These are phyloP conservation scores for Zychaea mexicana DNA, from an alignment of 371 early-diverging fungal genomes.

Conservation along the genomic window DNA sequence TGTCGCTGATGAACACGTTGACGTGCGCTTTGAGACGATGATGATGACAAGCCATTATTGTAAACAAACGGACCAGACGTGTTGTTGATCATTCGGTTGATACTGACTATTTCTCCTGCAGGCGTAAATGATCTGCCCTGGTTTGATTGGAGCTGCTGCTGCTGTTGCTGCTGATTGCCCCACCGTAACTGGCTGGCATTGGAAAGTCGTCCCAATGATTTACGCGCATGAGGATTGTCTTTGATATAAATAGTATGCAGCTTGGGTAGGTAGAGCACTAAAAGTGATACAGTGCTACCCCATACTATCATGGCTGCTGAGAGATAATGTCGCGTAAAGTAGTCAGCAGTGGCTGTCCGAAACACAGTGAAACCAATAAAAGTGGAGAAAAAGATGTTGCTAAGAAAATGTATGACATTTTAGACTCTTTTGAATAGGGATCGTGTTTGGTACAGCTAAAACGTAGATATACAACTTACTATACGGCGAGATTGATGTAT, in stretches of 20 bases:
- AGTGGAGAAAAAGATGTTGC: constrained; percentile 57
- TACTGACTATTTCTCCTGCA: constrained; percentile 22
- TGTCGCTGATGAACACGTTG: constrained; percentile 4
- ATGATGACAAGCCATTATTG: not conserved
- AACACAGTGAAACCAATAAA: constrained; percentile 53
- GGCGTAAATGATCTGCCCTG: not conserved
- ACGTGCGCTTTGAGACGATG: not conserved
- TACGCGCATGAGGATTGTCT: constrained; percentile 8
- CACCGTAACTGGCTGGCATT: not conserved
- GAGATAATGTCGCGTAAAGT: constrained; percentile 53
- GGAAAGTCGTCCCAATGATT: constrained; percentile 19
- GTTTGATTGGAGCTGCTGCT: not conserved
- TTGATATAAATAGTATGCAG: constrained; percentile 35
- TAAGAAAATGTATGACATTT: too few species aligned
- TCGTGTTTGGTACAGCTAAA: too few species aligned
- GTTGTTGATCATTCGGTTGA: constrained; percentile 28
- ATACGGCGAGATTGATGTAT: constrained; percentile 57
- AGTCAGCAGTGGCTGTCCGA: constrained; percentile 48
- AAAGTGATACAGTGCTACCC: constrained; percentile 55
- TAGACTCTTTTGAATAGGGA: too few species aligned
- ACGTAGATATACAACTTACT: too few species aligned
- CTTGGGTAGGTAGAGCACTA: constrained; percentile 56
- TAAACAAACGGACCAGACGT: not conserved
- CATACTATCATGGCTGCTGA: constrained; percentile 57
- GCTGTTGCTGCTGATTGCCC: not conserved